phyloP scores from a whole-genome alignment of 2,329 filamentous ascomycete species.

The Diaporthe destruens region DNA sequence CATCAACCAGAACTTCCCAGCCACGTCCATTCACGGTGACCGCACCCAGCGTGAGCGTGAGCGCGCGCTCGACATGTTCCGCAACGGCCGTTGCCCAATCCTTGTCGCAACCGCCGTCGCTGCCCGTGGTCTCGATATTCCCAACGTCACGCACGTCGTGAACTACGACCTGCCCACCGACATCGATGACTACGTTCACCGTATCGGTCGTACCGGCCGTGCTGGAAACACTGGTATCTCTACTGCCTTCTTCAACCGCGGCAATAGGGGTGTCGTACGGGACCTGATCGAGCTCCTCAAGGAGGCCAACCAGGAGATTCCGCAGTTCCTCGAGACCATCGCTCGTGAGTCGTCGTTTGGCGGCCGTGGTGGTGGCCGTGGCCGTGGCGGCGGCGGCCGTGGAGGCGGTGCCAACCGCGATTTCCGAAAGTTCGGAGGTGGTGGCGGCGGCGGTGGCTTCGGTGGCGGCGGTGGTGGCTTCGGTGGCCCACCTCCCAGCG shows the following conservation, averaged over 20 bases:
- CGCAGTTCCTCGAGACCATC: constrained; percentile 94
- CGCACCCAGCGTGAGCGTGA: constrained; percentile 99
- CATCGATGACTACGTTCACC: constrained; percentile 98
- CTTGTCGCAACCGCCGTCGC: constrained; percentile 97
- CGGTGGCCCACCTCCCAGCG: constrained; percentile 53
- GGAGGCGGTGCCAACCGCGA: constrained; percentile 83
- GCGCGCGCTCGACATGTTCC: constrained; percentile 97
- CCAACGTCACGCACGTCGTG: constrained; percentile 96
- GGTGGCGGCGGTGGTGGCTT: constrained; percentile 53
- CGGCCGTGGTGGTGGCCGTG: constrained; percentile 68
- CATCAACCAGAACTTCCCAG: constrained; percentile 98
- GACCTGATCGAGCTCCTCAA: constrained; percentile 98
- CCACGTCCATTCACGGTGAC: constrained; percentile 98
- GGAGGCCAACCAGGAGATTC: constrained; percentile 98
- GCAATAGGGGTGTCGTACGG: constrained; percentile 96
- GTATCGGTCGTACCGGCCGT: constrained; percentile 99
- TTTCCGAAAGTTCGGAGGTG: constrained; percentile 82
- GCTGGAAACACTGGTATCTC: constrained; percentile 98
- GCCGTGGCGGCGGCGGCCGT: constrained; percentile 72
- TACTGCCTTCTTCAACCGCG: constrained; percentile 99
- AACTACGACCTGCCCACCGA: constrained; percentile 99
- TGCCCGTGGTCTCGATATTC: constrained; percentile 90
- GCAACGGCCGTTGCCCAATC: constrained; percentile 94
- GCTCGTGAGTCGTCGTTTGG: constrained; percentile 93
- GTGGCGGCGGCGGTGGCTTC: constrained; percentile 54